A percentile compares a stretch with the other conserved stretches of the same genome.
Conservation (phyloP, 1,139 yeast genomes). For the Martiniozyma asiatica region DNA sequence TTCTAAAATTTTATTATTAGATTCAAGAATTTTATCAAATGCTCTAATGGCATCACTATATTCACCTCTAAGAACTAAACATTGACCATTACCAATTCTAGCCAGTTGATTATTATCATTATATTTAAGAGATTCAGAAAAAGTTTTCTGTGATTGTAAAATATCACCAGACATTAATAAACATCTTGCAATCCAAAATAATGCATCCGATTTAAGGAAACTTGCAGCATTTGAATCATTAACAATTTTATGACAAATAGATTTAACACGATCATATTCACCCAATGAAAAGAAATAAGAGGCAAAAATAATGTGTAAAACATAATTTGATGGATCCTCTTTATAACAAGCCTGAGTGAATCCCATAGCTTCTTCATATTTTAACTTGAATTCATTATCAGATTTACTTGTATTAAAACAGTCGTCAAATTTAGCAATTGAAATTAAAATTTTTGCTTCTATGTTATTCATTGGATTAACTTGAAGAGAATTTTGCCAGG, state of each 20-base stretch:
- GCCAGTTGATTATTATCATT: constrained; percentile 58
- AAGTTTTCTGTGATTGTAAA: constrained; percentile 57
- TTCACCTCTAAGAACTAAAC: constrained; percentile 65
- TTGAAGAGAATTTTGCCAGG: constrained; percentile 77
- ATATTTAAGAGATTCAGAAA: constrained; percentile 57
- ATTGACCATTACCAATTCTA: constrained; percentile 75
- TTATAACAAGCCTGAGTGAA: constrained; percentile 23
- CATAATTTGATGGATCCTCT: constrained; percentile 21
- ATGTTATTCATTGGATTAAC: constrained; percentile 43
- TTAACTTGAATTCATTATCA: constrained; percentile 45
- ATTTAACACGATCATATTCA: constrained; percentile 44
- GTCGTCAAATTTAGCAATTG: constrained; percentile 56
- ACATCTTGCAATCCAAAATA: constrained; percentile 80
- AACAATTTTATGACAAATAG: constrained; percentile 42
- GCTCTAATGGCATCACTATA: constrained; percentile 78
- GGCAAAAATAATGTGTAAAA: constrained; percentile 21
- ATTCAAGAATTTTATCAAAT: constrained; percentile 61
- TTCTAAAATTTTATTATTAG: constrained; percentile 62
- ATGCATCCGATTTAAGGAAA: constrained; percentile 56
- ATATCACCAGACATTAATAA: constrained; percentile 44
- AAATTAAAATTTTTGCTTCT: constrained; percentile 56
- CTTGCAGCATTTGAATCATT: constrained; percentile 27
- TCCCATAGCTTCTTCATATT: constrained; percentile 36
- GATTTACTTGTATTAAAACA: constrained; percentile 46
- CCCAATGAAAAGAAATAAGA: constrained; percentile 28